Conservation (phyloP, 2,329 filamentous ascomycete species). For the Stemphylium vesicarium region DNA sequence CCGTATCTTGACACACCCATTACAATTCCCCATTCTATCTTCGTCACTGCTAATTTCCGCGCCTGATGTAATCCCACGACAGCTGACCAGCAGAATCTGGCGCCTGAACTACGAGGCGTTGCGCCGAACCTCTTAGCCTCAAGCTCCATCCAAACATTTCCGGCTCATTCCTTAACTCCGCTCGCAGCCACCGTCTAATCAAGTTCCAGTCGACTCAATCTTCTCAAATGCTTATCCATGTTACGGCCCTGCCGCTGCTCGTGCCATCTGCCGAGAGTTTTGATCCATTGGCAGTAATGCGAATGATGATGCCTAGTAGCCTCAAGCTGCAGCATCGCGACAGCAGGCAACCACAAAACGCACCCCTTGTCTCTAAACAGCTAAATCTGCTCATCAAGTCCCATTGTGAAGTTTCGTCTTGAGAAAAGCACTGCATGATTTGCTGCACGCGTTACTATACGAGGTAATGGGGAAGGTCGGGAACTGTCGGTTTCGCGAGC, state of each 20-base stretch:
- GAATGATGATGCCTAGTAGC: constrained; percentile 43
- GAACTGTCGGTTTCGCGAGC: constrained; percentile 18
- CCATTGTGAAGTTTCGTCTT: neutral
- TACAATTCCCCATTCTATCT: constrained; percentile 25
- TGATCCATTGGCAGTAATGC: constrained; percentile 33
- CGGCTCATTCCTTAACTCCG: constrained; percentile 32
- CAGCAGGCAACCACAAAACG: constrained; percentile 19
- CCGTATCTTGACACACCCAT: constrained; percentile 28
- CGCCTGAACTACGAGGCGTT: constrained; percentile 30
- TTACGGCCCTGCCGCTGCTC: constrained; percentile 23
- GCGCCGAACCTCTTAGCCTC: constrained; percentile 21
- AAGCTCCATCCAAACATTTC: constrained; percentile 21
- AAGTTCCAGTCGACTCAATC: constrained; percentile 25
- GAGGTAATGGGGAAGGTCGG: constrained; percentile 14
- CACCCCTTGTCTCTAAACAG: constrained; percentile 8
- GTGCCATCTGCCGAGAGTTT: constrained; percentile 25
- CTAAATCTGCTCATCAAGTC: neutral
- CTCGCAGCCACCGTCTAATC: constrained; percentile 40
- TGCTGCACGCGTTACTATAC: constrained; percentile 5
- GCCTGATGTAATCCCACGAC: constrained; percentile 32
- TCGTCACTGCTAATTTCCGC: constrained; percentile 18
- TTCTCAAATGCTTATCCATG: constrained; percentile 23
- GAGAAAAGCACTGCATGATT: constrained; percentile 2
- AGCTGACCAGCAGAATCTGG: constrained; percentile 40
- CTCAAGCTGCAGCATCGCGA: constrained; percentile 15